These are phyloP conservation scores for Aureobasidium namibiae DNA, from an alignment of 2,329 filamentous ascomycete species.

Conservation along the genomic window DNA sequence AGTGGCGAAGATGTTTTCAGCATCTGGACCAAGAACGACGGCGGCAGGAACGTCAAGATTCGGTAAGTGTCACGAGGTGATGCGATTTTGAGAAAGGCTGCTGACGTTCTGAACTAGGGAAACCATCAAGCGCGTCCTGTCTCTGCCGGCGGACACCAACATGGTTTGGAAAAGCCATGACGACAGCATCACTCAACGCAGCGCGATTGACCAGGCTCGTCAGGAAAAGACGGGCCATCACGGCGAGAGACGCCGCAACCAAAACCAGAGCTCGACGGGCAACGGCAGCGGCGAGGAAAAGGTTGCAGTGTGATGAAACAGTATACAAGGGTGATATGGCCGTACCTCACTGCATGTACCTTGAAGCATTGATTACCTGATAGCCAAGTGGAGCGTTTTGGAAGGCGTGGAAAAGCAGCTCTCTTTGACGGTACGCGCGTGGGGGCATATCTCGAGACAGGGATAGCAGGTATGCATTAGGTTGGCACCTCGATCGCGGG, in stretches of 20 bases:
- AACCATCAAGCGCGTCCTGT: constrained; percentile 83
- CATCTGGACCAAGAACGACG: constrained; percentile 93
- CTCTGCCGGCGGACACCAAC: constrained; percentile 78
- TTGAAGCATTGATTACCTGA: background rate
- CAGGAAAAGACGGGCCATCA: constrained; percentile 61
- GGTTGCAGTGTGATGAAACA: background rate
- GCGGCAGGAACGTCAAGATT: constrained; percentile 90
- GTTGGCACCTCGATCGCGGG: constrained; percentile 8
- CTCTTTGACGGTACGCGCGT: background rate
- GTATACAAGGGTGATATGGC: background rate
- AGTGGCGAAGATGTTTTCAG: constrained; percentile 96
- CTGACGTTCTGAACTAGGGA: constrained; percentile 52
- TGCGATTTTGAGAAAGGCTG: background rate
- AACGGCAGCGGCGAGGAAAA: constrained; percentile 10
- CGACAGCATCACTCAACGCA: constrained; percentile 86
- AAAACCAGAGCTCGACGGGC: constrained; percentile 16
- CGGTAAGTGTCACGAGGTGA: constrained; percentile 51
- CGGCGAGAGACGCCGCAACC: constrained; percentile 38
- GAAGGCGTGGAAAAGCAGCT: background rate
- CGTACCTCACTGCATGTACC: background rate
- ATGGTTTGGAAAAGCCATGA: constrained; percentile 96
- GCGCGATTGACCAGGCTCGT: constrained; percentile 81
- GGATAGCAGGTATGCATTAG: constrained; percentile 5
- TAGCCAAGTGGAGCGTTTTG: background rate
- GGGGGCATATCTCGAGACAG: background rate